Base-by-base conservation (phyloP, 305 asterid species). In the Fraxinus platypoda region DNA sequence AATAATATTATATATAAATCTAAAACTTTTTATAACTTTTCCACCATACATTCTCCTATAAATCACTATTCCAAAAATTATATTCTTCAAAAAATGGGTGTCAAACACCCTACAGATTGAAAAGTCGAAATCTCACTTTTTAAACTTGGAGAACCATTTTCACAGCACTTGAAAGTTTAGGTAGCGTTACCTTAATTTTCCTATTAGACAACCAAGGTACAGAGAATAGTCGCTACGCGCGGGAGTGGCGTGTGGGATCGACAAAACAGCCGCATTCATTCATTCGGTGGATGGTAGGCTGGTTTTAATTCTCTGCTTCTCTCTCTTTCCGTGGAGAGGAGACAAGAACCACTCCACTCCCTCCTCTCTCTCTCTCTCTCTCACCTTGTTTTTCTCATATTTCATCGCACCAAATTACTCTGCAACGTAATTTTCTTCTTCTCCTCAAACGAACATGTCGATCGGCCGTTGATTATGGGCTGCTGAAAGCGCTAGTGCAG, bases 301-400 rank as follows among this genome's bases (percentile, higher is more conserved):
- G 89, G 80, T 82, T 82, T 84, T 83, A 80, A 80, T 87, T 80
- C 87, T 82, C 72, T 62, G 72, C 34, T 64, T 64, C 46, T 82
- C 78, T 82, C 76, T 68, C 79, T 81, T 81, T 80, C 85, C 88
- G 92, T 85, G 89, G 91, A 83, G 91, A 81, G 85, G 87, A 89
- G 86, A 88, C 89, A 88, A 88, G 86, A 85, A 75, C 57, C 43
- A 26, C 70, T 54, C 19, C 35, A 8, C 74, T 2, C 74, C 6
- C 74, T 21, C 74, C 31, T 13, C 2, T 2, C 4, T 0, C 72
- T 9, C 41, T 6, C 41, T 37, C 43, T 34, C 8, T 8, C 43
- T 8, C 43, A 30, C 41, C 75, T 30, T 70, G 75, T 6, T 71
- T 71, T 71, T 31, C 41, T 71, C 75, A 31, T 31, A 4, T 68